Evolutionary conservation across 2,329 filamentous ascomycete genomes (phyloP).

Genomic region (Alternaria brassicicola): DNA sequence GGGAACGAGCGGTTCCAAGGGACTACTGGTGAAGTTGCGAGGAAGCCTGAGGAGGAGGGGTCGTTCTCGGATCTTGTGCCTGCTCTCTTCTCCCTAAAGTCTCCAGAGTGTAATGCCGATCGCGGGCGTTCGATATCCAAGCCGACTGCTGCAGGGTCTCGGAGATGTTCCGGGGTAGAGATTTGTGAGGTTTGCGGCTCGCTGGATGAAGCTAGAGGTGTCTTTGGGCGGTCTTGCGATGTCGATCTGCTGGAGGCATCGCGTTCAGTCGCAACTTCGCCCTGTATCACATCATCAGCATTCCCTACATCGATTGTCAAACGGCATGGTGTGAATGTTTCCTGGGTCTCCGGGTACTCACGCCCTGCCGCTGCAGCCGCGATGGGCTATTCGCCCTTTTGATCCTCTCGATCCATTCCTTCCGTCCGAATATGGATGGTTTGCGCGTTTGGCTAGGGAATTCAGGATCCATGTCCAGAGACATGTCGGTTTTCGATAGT

Average conservation of each 20-base stretch:
- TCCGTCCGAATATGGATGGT: constrained; percentile 61
- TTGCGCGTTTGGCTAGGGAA: constrained; percentile 31
- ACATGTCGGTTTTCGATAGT: constrained; percentile 4
- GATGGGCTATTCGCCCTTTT: constrained; percentile 79
- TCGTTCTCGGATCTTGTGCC: constrained; percentile 21
- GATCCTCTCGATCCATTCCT: constrained; percentile 81
- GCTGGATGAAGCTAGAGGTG: constrained; percentile 44
- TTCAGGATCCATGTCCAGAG: constrained; percentile 17
- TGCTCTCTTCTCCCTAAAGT: constrained; percentile 61
- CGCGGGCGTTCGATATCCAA: constrained; percentile 77
- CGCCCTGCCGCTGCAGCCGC: constrained; percentile 68
- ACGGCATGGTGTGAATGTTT: not conserved
- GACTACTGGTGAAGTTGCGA: constrained; percentile 60
- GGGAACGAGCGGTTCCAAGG: constrained; percentile 62
- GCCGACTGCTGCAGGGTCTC: constrained; percentile 41
- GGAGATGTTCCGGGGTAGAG: constrained; percentile 33
- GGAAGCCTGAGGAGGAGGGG: constrained; percentile 18
- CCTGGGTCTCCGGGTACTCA: constrained; percentile 32
- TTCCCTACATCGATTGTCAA: not conserved
- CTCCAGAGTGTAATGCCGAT: constrained; percentile 71
- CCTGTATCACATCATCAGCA: constrained; percentile 29
- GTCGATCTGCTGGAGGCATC: constrained; percentile 22
- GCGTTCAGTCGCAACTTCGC: constrained; percentile 15
- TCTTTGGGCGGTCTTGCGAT: constrained; percentile 38
- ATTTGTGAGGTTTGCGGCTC: constrained; percentile 46